Base-by-base conservation (phyloP, 805 yeast species). In the Candida michaelii region DNA sequence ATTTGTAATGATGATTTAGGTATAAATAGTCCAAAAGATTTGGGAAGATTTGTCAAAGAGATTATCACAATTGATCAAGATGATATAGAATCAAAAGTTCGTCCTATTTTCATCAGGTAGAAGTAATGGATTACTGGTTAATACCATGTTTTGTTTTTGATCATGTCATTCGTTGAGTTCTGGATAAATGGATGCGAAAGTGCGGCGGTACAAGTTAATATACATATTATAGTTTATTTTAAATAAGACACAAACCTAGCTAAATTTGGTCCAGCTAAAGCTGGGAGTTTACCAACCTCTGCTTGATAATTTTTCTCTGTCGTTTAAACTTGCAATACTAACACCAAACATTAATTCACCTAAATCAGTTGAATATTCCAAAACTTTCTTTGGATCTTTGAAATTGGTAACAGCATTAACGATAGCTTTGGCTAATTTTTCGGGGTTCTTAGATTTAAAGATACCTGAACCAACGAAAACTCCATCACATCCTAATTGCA, bases 321-420 rank as follows among this genome's bases (percentile, higher is more conserved):
- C 66, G 42, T 56, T 63, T 52, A 82, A 71, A 30, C 76, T 65
- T 43, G 73, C 76, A 43, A 82, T 79, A 43, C 80, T 76, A 36
- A 79, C 73, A 43, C 93, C 93, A 45, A 80, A 79, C 91, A 85
- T 85, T 60, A 82, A 76, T 49, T 82, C 81, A 37, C 93, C 93
- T 49, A 85, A 71, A 52, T 80, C 84, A 29, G 82, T 80, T 36
- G 88, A 81, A 48, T 71, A 79, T 56, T 82, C 83, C 58, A 85
- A 74, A 19, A 85, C 62, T 52, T 75, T 71, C 51, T 58, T 55
- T 17, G 89, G 77, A 52, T 83, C 84, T 45, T 80, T 65, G 69
- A 66, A 85, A 57, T 82, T 77, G 32, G 89, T 83, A 23, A 85
- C 88, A 11, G 90, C 88, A 59, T 82, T 79, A 34, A 85, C 93